These are phyloP conservation scores for Oldenlandia corymbosa DNA, from an alignment of 257 asterid species.

Conservation along the genomic window DNA sequence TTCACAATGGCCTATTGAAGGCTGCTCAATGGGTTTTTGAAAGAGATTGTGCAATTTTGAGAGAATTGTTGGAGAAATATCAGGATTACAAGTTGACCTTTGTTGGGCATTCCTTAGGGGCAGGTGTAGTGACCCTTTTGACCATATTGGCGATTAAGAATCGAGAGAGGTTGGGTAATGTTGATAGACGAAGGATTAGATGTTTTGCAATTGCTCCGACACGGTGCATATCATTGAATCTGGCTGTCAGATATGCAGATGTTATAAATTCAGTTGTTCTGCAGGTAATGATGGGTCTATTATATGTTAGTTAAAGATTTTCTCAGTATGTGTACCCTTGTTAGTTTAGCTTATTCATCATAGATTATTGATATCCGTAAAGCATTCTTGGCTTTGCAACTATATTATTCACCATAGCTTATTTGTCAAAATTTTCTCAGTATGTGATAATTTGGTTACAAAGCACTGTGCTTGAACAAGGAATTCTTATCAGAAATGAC, in stretches of 20 bases:
- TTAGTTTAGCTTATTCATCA: too few species aligned
- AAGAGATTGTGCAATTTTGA: slow-evolving; percentile 51
- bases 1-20: slow-evolving; percentile 82
- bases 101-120: slow-evolving; percentile 93
- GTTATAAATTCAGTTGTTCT: slow-evolving; percentile 84
- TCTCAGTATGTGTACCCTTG: not conserved
- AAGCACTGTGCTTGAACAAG: not conserved
- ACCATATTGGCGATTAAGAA: slow-evolving; percentile 76
- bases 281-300: slow-evolving; percentile 49
- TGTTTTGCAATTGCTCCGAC: slow-evolving; percentile 97
- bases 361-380: too few species aligned
- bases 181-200: slow-evolving; percentile 77
- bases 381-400: too few species aligned
- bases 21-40: slow-evolving; percentile 83
- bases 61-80: slow-evolving; percentile 48
- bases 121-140: slow-evolving; percentile 82
- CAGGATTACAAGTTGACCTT: slow-evolving; percentile 68
- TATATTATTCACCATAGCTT: too few species aligned
- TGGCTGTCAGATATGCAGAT: slow-evolving; percentile 95
- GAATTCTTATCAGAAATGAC: not conserved
- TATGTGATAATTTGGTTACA: too few species aligned
- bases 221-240: slow-evolving; percentile 85
- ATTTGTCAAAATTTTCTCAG: too few species aligned
- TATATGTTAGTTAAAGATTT: not conserved
- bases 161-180: slow-evolving; percentile 57